Evolutionary conservation across 2,329 filamentous ascomycete genomes (phyloP), one percentile per base, ranked within the genome.

Genomic region (Spiromastix sp.): DNA sequence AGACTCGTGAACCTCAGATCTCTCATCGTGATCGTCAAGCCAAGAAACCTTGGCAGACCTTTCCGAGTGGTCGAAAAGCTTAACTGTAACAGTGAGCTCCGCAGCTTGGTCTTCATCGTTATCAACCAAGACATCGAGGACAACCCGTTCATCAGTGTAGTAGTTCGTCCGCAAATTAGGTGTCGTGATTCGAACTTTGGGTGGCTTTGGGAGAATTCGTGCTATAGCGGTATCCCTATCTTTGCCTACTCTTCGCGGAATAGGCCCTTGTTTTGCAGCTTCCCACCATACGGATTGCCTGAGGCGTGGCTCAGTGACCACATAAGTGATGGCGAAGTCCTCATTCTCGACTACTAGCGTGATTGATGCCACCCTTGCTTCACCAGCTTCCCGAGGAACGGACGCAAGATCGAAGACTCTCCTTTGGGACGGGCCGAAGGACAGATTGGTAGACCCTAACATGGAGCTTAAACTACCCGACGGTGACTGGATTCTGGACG

Each of bases 51-150:
- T 56, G 2, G 68, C 56, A 5, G 56, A 54, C 5, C 61, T 63
- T 34, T 65, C 67, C 5, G 67, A 59, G 29, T 61, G 63, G 20
- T 82, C 83, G 27, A 79, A 68, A 3, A 93, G 56, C 29, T 74
- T 67, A 13, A 82, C 68, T 43, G 86, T 78, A 5, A 93, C 60
- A 38, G 76, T 79, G 15, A 82, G 77, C 42, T 76, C 71, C 0
- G 84, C 81, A 11, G 81, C 74, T 41, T 85, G 80, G 4, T 85
- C 84, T 63, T 98, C 91, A 32, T 78, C 78, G 47, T 98, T 98
- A 38, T 77, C 51, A 3, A 95, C 63, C 28, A 80, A 73, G 25
- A 96, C 66, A 0, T 70, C 62, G 15, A 96, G 56, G 5, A 65
- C 64, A 18, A 95, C 73, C 0, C 65, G 57, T 60, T 98, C 91